Conservation (phyloP, 1,284 basidiomycete genomes). For the Cerioporus squamosus region DNA sequence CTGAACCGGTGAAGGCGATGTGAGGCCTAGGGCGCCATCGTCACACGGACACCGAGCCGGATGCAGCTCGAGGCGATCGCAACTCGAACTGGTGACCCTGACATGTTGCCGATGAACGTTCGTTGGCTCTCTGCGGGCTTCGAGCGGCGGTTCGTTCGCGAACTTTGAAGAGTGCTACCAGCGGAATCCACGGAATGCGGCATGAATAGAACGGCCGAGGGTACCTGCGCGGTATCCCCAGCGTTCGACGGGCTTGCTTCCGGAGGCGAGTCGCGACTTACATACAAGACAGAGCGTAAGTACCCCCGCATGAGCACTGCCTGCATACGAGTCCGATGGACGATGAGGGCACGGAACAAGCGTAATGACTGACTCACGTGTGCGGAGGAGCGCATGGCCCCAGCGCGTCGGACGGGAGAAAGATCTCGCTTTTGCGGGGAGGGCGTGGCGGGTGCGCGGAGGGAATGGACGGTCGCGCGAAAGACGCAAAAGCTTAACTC, state of each 20-base stretch:
- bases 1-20: conserved; percentile 14
- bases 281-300: neutral
- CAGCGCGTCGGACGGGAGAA: neutral
- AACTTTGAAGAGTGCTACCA: too few species aligned
- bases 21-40: neutral
- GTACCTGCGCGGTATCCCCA: too few species aligned
- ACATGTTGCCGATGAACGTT: conserved; percentile 18
- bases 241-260: neutral
- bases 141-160: too few species aligned
- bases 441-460: neutral
- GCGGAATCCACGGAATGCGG: neutral
- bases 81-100: conserved; percentile 5
- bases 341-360: neutral
- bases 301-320: neutral
- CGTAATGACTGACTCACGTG: conserved; percentile 17
- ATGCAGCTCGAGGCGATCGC: neutral
- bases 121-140: neutral
- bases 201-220: too few species aligned
- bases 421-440: neutral
- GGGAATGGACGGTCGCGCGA: neutral
- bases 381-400: conserved; percentile 9
- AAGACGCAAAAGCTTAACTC: conserved; percentile 19
- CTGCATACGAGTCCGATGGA: neutral
- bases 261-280: neutral
- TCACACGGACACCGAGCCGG: conserved; percentile 24